phyloP scores from a whole-genome alignment of 306 rosid genomes.

The Ormosia semicastrata region DNA sequence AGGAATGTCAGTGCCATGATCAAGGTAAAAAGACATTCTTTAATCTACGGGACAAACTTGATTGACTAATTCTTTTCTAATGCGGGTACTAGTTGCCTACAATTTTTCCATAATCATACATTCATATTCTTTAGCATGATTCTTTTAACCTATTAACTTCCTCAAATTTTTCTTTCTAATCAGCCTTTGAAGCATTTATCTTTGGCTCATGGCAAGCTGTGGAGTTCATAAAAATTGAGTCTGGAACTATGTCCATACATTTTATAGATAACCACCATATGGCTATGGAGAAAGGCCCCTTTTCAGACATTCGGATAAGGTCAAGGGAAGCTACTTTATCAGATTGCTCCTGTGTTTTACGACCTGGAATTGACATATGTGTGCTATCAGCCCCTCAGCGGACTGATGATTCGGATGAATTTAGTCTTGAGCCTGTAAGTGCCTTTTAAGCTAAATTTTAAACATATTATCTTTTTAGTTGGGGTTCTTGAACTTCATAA shows the following conservation, averaged over 20 bases:
- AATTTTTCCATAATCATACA: not conserved
- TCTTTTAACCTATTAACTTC: not conserved
- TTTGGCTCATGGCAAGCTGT: slow-evolving; percentile 76
- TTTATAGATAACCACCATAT: slow-evolving; percentile 41
- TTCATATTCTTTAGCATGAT: slow-evolving; percentile 1
- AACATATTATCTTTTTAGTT: slow-evolving; percentile 1
- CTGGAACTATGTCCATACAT: slow-evolving; percentile 58
- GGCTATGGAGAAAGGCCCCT: slow-evolving; percentile 61
- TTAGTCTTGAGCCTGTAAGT: slow-evolving; percentile 52
- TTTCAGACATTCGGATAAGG: slow-evolving; percentile 55
- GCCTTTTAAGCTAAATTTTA: not conserved
- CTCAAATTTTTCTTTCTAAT: slow-evolving; percentile 5
- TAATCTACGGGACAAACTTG: not conserved
- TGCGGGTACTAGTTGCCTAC: not conserved
- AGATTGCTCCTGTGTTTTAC: slow-evolving; percentile 72
- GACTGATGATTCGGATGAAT: slow-evolving; percentile 23
- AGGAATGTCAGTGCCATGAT: not conserved
- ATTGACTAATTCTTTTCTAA: not conserved
- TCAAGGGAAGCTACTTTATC: slow-evolving; percentile 69
- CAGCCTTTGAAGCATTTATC: slow-evolving; percentile 78
- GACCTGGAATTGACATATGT: slow-evolving; percentile 80
- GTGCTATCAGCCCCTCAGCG: slow-evolving; percentile 45
- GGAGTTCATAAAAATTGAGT: slow-evolving; percentile 52
- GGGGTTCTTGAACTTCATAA: slow-evolving; percentile 3
- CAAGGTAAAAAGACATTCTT: not conserved